phyloP scores from a whole-genome alignment of 495 filamentous ascomycete species.

The Annulohypoxylon maeteangense region DNA sequence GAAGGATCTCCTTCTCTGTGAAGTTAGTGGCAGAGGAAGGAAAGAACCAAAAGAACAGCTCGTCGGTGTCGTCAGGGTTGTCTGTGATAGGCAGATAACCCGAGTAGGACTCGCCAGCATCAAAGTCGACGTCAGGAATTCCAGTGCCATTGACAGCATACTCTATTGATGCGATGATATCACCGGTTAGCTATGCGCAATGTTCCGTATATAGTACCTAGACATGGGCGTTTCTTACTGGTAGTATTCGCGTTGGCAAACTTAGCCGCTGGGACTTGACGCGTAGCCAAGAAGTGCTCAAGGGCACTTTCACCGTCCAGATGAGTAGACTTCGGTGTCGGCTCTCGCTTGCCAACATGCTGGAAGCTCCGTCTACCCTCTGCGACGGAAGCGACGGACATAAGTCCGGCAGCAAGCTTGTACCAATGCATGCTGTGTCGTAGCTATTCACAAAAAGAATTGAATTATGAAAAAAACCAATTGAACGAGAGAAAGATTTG shows the following conservation, averaged over 20 bases:
- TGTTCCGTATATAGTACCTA: background rate
- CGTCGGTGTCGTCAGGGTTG: conserved; percentile 61
- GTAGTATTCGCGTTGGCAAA: conserved; percentile 53
- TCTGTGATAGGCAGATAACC: conserved; percentile 75
- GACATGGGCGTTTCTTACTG: conserved; percentile 29
- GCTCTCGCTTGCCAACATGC: conserved; percentile 50
- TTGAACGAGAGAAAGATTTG: conserved; percentile 12
- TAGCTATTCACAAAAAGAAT: background rate
- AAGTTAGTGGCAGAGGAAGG: conserved; percentile 61
- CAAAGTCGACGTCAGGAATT: conserved; percentile 79
- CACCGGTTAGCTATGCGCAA: background rate
- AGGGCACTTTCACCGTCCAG: conserved; percentile 9
- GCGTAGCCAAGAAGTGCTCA: conserved; percentile 43
- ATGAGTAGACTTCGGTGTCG: conserved; percentile 2
- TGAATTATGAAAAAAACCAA: background rate
- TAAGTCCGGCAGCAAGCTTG: conserved; percentile 40
- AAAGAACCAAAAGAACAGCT: conserved; percentile 84
- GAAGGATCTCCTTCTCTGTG: conserved; percentile 72
- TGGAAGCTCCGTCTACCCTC: conserved; percentile 51
- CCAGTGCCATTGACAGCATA: conserved; percentile 74
- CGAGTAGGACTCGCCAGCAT: conserved; percentile 83
- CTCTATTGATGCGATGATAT: conserved; percentile 51
- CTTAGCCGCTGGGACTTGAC: conserved; percentile 38
- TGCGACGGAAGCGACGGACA: conserved; percentile 39
- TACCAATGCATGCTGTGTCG: conserved; percentile 47